A percentile compares a stretch with the other conserved stretches of the same genome.
Evolutionary conservation across 352 stramenopile species (phyloP).

Genomic region (Globisporangium nodosum): DNA sequence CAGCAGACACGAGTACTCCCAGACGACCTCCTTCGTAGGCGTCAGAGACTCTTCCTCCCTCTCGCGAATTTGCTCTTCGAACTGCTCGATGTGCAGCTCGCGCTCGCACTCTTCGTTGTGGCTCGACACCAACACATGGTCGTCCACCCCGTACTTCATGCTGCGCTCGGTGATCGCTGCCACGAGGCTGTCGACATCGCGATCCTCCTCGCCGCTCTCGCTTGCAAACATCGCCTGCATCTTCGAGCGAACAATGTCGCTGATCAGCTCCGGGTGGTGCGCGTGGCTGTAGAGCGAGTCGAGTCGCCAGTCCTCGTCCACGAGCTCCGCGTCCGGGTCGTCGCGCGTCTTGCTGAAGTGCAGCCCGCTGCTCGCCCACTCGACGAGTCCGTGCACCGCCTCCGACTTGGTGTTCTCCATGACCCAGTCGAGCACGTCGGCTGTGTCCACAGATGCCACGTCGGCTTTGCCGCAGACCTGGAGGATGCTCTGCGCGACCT

Average conservation of each 20-base stretch:
- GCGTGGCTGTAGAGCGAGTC: constrained; percentile 28
- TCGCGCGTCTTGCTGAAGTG: constrained; percentile 43
- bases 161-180: constrained; percentile 15
- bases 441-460: constrained; percentile 11
- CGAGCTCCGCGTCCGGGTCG: constrained; percentile 16
- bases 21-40: constrained; percentile 18
- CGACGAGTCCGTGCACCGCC: constrained; percentile 49
- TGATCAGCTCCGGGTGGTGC: constrained; percentile 23
- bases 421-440: constrained; percentile 77
- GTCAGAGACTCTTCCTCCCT: constrained; percentile 5
- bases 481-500: constrained; percentile 55
- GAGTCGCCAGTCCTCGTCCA: constrained; percentile 49
- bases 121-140: constrained; percentile 29
- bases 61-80: constrained; percentile 28
- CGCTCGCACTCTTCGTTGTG: constrained; percentile 55
- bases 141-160: constrained; percentile 27
- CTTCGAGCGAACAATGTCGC: constrained; percentile 21
- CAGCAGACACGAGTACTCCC: constrained; percentile 17
- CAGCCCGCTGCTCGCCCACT: constrained; percentile 78
- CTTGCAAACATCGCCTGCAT: constrained; percentile 7
- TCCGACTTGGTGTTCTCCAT: constrained; percentile 81
- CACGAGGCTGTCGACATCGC: constrained; percentile 5
- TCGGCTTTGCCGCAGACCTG: constrained; percentile 9
- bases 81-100: constrained; percentile 49
- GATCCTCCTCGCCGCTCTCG: not conserved